These are phyloP conservation scores for Strigomonas galati DNA, from an alignment of 208 protist species.

Conservation along the genomic window DNA sequence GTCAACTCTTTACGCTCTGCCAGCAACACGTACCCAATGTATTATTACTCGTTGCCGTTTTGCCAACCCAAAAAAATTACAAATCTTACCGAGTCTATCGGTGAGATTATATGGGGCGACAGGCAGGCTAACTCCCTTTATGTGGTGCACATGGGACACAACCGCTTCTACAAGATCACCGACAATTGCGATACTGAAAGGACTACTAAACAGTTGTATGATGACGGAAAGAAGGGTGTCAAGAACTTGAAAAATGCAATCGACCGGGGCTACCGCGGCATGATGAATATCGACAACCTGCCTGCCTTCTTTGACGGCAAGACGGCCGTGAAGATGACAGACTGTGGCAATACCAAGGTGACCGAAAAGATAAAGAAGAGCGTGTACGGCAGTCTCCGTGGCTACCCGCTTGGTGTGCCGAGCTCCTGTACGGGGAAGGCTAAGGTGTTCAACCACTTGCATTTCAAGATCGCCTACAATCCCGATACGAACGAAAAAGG, in stretches of 20 bases:
- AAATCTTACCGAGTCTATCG: constrained; percentile 45
- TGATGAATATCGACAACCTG: constrained; percentile 86
- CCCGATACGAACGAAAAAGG: background rate
- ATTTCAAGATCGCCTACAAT: constrained; percentile 79
- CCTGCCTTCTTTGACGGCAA: constrained; percentile 42
- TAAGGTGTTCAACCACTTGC: constrained; percentile 77
- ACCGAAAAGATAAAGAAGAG: too few species aligned
- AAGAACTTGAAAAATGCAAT: constrained; percentile 52
- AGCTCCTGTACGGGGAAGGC: constrained; percentile 18
- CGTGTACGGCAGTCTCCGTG: constrained; percentile 39
- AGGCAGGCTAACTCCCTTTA: constrained; percentile 72
- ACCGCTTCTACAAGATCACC: constrained; percentile 37
- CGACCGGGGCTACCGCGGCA: constrained; percentile 71
- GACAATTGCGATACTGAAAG: constrained; percentile 32
- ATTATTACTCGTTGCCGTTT: constrained; percentile 73
- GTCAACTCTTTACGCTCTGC: constrained; percentile 77
- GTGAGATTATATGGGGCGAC: constrained; percentile 84
- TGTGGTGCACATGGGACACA: constrained; percentile 41
- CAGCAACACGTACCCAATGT: constrained; percentile 55
- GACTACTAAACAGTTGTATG: constrained; percentile 32
- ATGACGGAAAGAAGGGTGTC: background rate
- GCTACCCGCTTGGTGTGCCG: constrained; percentile 68
- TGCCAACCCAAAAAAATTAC: constrained; percentile 34
- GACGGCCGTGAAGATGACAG: background rate
- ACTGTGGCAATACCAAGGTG: constrained; percentile 14